A percentile compares a stretch with the other conserved stretches of the same genome.
Evolutionary conservation across 1,284 basidiomycete genomes (phyloP).

Genomic region (Ceraceosorus guamensis): DNA sequence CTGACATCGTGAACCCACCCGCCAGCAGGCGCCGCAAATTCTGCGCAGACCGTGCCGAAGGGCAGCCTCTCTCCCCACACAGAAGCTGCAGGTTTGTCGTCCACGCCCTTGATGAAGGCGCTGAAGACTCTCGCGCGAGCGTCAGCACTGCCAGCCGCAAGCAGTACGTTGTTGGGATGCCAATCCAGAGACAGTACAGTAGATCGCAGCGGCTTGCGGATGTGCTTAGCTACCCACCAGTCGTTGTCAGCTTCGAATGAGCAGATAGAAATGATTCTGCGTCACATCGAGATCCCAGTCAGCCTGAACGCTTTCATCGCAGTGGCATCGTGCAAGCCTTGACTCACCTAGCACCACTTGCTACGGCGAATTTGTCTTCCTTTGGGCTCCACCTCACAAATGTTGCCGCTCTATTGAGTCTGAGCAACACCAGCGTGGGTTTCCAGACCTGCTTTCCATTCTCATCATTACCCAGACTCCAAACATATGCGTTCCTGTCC

Average conservation of each 20-base stretch:
- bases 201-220: constrained; percentile 92
- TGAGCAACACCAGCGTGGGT: constrained; percentile 88
- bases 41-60: constrained; percentile 94
- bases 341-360: constrained; percentile 78
- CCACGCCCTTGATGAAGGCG: constrained; percentile 98
- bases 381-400: constrained; percentile 92
- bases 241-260: constrained; percentile 60
- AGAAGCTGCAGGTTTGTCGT: constrained; percentile 75
- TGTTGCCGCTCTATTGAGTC: constrained; percentile 93
- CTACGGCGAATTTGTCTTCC: constrained; percentile 98
- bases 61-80: constrained; percentile 97
- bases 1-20: constrained; percentile 96
- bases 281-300: neutral
- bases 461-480: constrained; percentile 72
- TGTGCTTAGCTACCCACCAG: constrained; percentile 97
- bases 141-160: constrained; percentile 89
- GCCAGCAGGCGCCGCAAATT: constrained; percentile 76
- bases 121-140: constrained; percentile 96
- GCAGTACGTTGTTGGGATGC: constrained; percentile 94
- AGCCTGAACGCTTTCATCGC: too few species aligned
- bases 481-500: constrained; percentile 98
- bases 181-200: constrained; percentile 91
- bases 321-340: neutral
- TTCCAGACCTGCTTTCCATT: constrained; percentile 72
- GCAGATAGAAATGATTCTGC: constrained; percentile 41